Evolutionary conservation across 163 green algal species (phyloP), one percentile per base, ranked within the genome.

Genomic region (Smithsoniella earleae): DNA sequence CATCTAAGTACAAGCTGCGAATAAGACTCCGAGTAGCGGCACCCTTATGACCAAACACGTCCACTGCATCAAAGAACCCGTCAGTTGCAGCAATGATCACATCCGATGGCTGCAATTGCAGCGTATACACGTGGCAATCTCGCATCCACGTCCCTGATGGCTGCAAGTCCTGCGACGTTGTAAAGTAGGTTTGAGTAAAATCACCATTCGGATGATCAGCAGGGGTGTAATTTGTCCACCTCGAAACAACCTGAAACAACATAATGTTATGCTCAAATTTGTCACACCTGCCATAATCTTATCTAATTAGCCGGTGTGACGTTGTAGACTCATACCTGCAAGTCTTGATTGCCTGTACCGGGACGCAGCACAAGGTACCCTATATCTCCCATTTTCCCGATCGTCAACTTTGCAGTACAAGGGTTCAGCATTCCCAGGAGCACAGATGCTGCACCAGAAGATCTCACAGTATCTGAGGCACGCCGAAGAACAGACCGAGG

Each of bases 341-440:
- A 49, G 40, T 49, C 40, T 49, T 22, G 40, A 49, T 49, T 13
- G 13, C 40, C 40, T 49, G 40, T 49, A 13, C 40, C 40, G 6
- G 58, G 58, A 18, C 58, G 58, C 3, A 69, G 58, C 3, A 69
- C 58, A n/a, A 69, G 25, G 58, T 38, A 69, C 3, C 58, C 58
- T n/a, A 69, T 33, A 69, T 69, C 58, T 30, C 58, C 58, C n/a
- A 69, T 36, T 34, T 69, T 69, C 3, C n/a, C 20, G 5, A 69
- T 34, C 30, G 30, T 69, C 58, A 69, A 13, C 27, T n/a, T 22
- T 5, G 30, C 25, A 34, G 5, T 69, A 10, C 40, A 34, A n/a
- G 58, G 58, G 58, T 69, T 34, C 25, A 69, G 58, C n/a, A 33
- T 69, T 3, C 58, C 58, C 25, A 69, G 2, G 30, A 69, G 20